phyloP scores from a whole-genome alignment of 768 basidiomycete genomes.

The Pisolithus albus region DNA sequence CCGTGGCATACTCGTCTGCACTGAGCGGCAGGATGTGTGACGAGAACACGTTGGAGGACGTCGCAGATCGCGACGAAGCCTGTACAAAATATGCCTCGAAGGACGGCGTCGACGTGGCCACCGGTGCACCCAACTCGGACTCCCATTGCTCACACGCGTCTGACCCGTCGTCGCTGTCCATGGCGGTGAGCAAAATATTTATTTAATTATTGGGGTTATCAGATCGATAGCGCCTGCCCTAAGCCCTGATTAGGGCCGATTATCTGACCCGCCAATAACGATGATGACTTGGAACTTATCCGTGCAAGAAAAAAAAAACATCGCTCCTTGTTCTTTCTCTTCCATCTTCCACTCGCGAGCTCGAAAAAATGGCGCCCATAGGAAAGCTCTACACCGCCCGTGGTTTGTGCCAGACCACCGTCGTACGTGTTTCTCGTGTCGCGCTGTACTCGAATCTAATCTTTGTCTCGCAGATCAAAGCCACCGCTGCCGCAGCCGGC shows the following conservation, averaged over 20 bases:
- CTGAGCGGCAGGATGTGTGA: constrained; percentile 64
- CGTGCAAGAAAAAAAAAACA: constrained; percentile 5
- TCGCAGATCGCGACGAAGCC: constrained; percentile 54
- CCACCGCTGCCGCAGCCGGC: constrained; percentile 54
- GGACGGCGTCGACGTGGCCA: constrained; percentile 35
- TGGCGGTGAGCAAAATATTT: constrained; percentile 1
- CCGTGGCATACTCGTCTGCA: constrained; percentile 48
- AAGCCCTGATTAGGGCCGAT: constrained; percentile 5
- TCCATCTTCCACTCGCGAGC: constrained; percentile 17
- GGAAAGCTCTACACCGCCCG: constrained; percentile 59
- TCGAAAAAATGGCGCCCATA: constrained; percentile 44
- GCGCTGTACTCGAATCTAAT: constrained; percentile 1
- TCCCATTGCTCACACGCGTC: constrained; percentile 21
- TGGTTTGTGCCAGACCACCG: constrained; percentile 35
- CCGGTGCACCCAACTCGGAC: constrained; percentile 7
- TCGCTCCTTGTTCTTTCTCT: constrained; percentile 8
- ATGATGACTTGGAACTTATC: constrained; percentile 14
- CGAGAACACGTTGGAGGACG: constrained; percentile 78
- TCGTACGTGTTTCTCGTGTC: constrained; percentile 30
- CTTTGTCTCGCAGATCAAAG: constrained; percentile 36
- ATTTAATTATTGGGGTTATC: constrained; percentile 9
- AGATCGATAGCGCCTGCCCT: constrained; percentile 27
- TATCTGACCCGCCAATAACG: constrained; percentile 4
- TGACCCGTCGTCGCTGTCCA: constrained; percentile 22
- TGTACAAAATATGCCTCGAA: constrained; percentile 86